phyloP scores from a whole-genome alignment of 1,284 basidiomycete species.

The Xerocomus nothofagi region DNA sequence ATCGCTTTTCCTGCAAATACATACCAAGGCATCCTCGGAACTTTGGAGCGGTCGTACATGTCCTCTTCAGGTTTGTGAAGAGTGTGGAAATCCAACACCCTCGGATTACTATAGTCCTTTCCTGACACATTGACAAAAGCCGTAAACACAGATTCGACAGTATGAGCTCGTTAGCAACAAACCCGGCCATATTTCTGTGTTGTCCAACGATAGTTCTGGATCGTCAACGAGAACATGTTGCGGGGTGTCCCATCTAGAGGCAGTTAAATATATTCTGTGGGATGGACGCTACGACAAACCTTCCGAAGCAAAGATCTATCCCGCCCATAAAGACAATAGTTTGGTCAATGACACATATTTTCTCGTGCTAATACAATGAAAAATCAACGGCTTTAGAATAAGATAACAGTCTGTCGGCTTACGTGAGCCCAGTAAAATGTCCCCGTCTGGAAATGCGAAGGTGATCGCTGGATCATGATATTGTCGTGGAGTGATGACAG shows the following conservation, averaged over 20 bases:
- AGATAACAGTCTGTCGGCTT: constrained; percentile 28
- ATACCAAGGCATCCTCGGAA: constrained; percentile 96
- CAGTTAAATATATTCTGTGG: neutral
- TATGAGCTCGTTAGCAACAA: constrained; percentile 12
- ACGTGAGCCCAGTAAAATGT: constrained; percentile 99
- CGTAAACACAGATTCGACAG: neutral
- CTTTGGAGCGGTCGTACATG: constrained; percentile 87
- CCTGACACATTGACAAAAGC: constrained; percentile 43
- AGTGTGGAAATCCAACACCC: constrained; percentile 85
- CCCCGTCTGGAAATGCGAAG: constrained; percentile 96
- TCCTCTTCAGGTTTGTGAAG: constrained; percentile 92
- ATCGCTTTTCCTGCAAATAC: constrained; percentile 17
- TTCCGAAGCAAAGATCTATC: constrained; percentile 89
- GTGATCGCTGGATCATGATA: constrained; percentile 95
- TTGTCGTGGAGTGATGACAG: constrained; percentile 87
- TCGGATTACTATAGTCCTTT: constrained; percentile 93
- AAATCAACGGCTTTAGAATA: constrained; percentile 1
- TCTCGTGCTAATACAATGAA: constrained; percentile 78
- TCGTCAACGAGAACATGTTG: constrained; percentile 93
- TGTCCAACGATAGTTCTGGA: constrained; percentile 57
- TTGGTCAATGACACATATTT: constrained; percentile 96
- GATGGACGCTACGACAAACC: constrained; percentile 41
- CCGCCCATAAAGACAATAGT: constrained; percentile 99
- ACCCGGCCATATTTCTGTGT: constrained; percentile 84
- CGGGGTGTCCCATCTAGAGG: constrained; percentile 87